Conservation (phyloP, 257 asterid genomes). For the Salvia rosmarinus region DNA sequence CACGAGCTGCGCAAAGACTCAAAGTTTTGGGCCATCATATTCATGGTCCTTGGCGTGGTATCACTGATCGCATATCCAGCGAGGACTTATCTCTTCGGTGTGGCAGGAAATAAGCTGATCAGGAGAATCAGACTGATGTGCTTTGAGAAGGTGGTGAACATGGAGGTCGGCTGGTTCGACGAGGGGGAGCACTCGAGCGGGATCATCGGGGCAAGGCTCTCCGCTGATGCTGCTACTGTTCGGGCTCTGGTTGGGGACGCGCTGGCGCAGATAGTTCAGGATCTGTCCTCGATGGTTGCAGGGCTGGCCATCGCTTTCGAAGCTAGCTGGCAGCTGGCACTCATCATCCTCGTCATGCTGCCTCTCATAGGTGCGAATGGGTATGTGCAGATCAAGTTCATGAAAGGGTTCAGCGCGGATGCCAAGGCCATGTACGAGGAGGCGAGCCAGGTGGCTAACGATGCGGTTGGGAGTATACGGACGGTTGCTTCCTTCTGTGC, state of each 20-base stretch:
- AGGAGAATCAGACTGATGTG: constrained; percentile 53
- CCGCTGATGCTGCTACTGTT: constrained; percentile 57
- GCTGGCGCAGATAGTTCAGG: constrained; percentile 53
- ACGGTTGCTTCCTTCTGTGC: constrained; percentile 84
- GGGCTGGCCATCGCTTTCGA: constrained; percentile 56
- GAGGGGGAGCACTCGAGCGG: constrained; percentile 59
- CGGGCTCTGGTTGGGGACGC: constrained; percentile 58
- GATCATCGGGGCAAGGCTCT: constrained; percentile 56
- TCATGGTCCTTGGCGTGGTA: constrained; percentile 41
- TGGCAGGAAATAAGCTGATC: constrained; percentile 60
- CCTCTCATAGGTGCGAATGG: constrained; percentile 51
- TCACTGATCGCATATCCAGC: constrained; percentile 50
- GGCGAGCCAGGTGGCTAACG: constrained; percentile 80
- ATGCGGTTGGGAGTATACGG: constrained; percentile 76
- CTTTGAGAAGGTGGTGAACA: constrained; percentile 54
- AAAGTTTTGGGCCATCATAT: constrained; percentile 57
- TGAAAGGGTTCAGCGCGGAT: constrained; percentile 54
- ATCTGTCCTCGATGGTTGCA: constrained; percentile 43
- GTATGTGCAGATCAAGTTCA: constrained; percentile 49
- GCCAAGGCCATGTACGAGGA: constrained; percentile 74
- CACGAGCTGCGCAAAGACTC: constrained; percentile 50
- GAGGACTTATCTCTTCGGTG: constrained; percentile 50
- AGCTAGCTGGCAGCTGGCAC: constrained; percentile 64
- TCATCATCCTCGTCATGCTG: constrained; percentile 46
- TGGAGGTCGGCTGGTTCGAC: constrained; percentile 71